Evolutionary conservation across 164 flowering plant species (phyloP), one percentile per base, ranked within the genome.

Genomic region (Magnolia officinalis): DNA sequence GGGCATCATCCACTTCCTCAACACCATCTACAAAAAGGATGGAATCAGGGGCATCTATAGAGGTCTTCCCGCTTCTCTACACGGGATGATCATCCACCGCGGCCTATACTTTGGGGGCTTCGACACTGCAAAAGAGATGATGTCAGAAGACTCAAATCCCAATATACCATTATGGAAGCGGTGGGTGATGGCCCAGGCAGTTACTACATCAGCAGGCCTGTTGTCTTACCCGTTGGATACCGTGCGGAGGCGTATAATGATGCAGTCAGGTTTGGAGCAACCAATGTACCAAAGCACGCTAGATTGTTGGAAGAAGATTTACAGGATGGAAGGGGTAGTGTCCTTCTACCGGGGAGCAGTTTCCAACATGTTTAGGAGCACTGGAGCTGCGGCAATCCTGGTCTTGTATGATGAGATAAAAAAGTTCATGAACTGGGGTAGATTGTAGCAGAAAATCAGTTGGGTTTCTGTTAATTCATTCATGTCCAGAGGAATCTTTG

Each of bases 41-140:
- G 99, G 99, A 45, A 71, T 92, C 75, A 82, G 81, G 26, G 99
- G 99, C 51, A 75, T 96, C 70, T 96, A 96, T 79, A 85, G 92
- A 59, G 98, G 99, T 6, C 92, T 96, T 45, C 97, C 98, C 19
- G 99, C 99, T 72, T 96, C 99, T 63, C 80, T 94, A 18, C 98
- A 96, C 0, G 99, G 98, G 50, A 94, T 96, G 98, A 76, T 92
- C 21, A 83, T 96, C 70, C 98, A 96, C 76, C 89, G 98, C 0
- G 92, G 98, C 73, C 85, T 96, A n/a, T 96, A 96, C 75, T 96
- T 96, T 83, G 99, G 99, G 2, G 99, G 98, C 19, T 96, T 96
- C 77, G 99, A 96, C 75, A 94, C 99, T 1, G 80, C 90, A 61
- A 96, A 96, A 76, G 99, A 94, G 79, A 83, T 80, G 37, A 78